phyloP scores from a whole-genome alignment of 1,139 yeast genomes.

The Blastobotrys apis region DNA sequence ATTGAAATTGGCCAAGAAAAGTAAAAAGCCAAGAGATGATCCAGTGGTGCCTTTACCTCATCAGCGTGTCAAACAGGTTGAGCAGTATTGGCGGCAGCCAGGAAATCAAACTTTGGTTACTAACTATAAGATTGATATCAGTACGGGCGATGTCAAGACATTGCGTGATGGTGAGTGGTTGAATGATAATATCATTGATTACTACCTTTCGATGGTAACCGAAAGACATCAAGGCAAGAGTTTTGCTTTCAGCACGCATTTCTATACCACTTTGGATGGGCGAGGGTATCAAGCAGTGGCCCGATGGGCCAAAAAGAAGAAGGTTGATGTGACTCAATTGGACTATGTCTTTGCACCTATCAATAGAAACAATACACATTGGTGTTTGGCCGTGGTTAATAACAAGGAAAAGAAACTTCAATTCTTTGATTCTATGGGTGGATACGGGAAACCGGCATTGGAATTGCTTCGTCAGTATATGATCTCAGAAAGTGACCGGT shows the following conservation, averaged over 20 bases:
- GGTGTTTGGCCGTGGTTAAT: constrained; percentile 87
- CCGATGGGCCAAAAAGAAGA: constrained; percentile 86
- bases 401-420: constrained; percentile 53
- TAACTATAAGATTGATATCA: constrained; percentile 55
- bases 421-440: constrained; percentile 74
- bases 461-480: constrained; percentile 48
- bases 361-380: constrained; percentile 76
- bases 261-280: constrained; percentile 61
- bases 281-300: constrained; percentile 80
- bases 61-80: constrained; percentile 38
- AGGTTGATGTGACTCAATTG: constrained; percentile 59
- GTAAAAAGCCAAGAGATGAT: constrained; percentile 13
- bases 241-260: constrained; percentile 84
- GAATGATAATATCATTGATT: constrained; percentile 86
- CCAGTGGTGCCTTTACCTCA: constrained; percentile 29
- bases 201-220: constrained; percentile 61
- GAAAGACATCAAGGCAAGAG: constrained; percentile 41
- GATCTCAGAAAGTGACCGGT: constrained; percentile 30
- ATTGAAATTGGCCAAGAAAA: constrained; percentile 14
- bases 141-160: constrained; percentile 64
- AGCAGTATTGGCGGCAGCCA: constrained; percentile 38
- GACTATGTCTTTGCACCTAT: constrained; percentile 77
- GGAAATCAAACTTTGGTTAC: constrained; percentile 40
- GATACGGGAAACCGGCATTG: constrained; percentile 52
- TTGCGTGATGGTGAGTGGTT: constrained; percentile 74